phyloP scores from a whole-genome alignment of 2,329 filamentous ascomycete genomes.

The Alternaria burnsii region DNA sequence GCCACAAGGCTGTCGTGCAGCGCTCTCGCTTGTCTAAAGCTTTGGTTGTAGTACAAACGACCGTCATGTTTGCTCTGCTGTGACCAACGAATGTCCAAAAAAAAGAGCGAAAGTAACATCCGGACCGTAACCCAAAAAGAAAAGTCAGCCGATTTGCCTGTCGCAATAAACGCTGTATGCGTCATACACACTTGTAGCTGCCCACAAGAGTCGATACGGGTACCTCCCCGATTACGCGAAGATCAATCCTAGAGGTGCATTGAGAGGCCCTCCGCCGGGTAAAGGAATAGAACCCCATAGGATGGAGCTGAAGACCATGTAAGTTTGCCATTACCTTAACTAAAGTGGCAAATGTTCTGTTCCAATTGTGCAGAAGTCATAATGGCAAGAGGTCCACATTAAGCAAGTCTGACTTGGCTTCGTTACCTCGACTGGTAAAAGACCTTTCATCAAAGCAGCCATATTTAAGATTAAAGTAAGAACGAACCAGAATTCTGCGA shows the following conservation, averaged over 20 bases:
- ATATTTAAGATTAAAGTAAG: no score
- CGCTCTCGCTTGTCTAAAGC: not conserved
- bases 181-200: not conserved
- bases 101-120: not conserved
- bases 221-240: not conserved
- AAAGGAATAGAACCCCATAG: no score
- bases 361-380: not conserved
- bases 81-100: not conserved
- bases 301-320: not conserved
- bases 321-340: not conserved
- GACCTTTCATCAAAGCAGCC: not conserved
- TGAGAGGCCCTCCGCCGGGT: not conserved
- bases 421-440: not conserved
- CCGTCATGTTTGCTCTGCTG: conserved; percentile 7
- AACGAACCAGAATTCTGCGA: not conserved
- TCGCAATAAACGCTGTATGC: not conserved
- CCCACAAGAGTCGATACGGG: not conserved
- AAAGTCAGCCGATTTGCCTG: not conserved
- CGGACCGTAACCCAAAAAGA: not conserved
- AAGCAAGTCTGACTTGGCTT: not conserved
- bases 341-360: not conserved
- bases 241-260: not conserved
- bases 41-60: not conserved
- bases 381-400: not conserved
- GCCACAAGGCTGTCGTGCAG: not conserved